These are phyloP conservation scores for Firmiana major DNA, from an alignment of 345 rosid species.

Conservation along the genomic window DNA sequence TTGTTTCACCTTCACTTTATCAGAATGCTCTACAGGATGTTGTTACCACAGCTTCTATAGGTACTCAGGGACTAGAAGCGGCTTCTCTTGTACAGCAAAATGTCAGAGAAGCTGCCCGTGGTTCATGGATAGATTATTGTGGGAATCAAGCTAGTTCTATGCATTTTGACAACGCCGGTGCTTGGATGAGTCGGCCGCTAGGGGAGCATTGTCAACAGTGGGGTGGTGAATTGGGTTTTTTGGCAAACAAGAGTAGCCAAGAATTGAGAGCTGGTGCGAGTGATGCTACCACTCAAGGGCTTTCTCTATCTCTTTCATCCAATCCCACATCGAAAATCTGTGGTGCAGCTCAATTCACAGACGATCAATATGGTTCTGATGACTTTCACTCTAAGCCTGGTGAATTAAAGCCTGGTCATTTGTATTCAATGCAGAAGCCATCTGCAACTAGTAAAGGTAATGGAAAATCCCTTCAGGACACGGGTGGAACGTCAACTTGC, in stretches of 20 bases:
- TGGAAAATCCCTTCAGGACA: constrained; percentile 31
- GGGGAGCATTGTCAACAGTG: constrained; percentile 21
- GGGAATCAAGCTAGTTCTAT: constrained; percentile 26
- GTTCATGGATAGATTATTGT: constrained; percentile 15
- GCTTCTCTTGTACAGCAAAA: constrained; percentile 16
- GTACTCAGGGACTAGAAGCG: constrained; percentile 13
- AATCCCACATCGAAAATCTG: constrained; percentile 24
- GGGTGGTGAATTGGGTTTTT: constrained; percentile 25
- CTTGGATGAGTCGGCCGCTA: constrained; percentile 22
- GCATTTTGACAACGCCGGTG: not conserved
- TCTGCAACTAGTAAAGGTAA: constrained; percentile 18
- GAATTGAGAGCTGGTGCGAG: not conserved
- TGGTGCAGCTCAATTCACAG: constrained; percentile 19
- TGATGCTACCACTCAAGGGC: constrained; percentile 32
- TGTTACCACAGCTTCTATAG: constrained; percentile 26
- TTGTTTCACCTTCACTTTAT: constrained; percentile 19
- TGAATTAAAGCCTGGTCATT: constrained; percentile 8
- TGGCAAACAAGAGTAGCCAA: constrained; percentile 18
- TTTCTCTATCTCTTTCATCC: constrained; percentile 55
- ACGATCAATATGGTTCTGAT: constrained; percentile 17
- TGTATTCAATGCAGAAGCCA: constrained; percentile 23
- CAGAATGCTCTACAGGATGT: constrained; percentile 29
- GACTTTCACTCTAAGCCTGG: constrained; percentile 6
- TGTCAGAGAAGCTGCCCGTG: constrained; percentile 16
- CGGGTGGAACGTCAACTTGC: constrained; percentile 24